Evolutionary conservation across 1,284 basidiomycete species (phyloP).

Genomic region (Austroboletus rostrupii): DNA sequence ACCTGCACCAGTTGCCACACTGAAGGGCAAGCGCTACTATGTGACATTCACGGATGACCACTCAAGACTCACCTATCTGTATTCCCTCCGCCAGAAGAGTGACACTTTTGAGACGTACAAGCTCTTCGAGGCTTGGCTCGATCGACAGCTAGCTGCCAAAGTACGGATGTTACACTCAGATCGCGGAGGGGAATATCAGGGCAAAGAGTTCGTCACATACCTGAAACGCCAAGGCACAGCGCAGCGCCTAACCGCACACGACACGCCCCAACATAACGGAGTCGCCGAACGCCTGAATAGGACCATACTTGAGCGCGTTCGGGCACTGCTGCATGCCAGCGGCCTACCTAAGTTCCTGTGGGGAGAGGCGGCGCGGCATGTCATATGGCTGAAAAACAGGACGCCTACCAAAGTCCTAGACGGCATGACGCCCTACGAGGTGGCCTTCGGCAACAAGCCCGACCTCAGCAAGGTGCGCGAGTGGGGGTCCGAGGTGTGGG

Average conservation of each 20-base stretch:
- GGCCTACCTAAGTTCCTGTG: constrained; percentile 3
- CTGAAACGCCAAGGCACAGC: background rate
- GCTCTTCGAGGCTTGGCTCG: constrained; percentile 26
- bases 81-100: constrained; percentile 25
- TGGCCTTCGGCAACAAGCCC: background rate
- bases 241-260: background rate
- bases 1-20: constrained; percentile 26
- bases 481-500: background rate
- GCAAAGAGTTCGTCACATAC: background rate
- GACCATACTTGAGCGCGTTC: background rate
- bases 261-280: constrained; percentile 1
- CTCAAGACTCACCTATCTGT: constrained; percentile 22
- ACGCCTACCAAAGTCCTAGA: background rate
- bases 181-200: background rate
- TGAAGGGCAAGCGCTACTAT: constrained; percentile 31
- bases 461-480: background rate
- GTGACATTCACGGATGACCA: constrained; percentile 32
- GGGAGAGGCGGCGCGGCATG: background rate
- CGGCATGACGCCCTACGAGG: background rate
- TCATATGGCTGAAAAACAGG: background rate
- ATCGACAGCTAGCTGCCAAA: background rate
- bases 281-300: background rate
- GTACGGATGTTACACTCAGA: background rate
- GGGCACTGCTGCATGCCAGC: constrained; percentile 1
- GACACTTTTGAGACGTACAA: constrained; percentile 28